Evolutionary conservation across 371 early-diverging fungal genomes (phyloP), one percentile per base, ranked within the genome.

Genomic region (Gilbertella persicaria): DNA sequence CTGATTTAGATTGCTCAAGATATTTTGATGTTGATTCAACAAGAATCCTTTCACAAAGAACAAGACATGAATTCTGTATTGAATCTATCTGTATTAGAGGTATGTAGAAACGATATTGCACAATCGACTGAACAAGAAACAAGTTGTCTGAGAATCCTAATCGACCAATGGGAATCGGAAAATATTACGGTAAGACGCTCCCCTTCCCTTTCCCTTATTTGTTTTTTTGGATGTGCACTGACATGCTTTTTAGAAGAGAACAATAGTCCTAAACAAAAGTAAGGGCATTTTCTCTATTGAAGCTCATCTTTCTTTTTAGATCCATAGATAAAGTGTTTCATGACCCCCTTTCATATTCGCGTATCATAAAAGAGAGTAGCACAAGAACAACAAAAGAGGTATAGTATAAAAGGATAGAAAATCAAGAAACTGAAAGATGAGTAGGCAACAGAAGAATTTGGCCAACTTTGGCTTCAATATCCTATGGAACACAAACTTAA

Each of bases 101-200:
- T 60, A 59, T n/a, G n/a, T n/a, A n/a, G n/a, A n/a, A n/a, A n/a
- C n/a, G n/a, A n/a, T n/a, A n/a, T n/a, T n/a, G n/a, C n/a, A n/a
- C n/a, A n/a, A n/a, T n/a, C n/a, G n/a, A n/a, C n/a, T n/a, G n/a
- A n/a, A n/a, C n/a, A n/a, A n/a, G n/a, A n/a, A n/a, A n/a, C n/a
- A n/a, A n/a, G 62, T 13, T 68, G 4, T 42, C 54, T 28, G 61
- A 55, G 29, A 69, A 69, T 49, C 65, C 69, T n/a, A 69, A 69
- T 49, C 43, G 59, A 39, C 69, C 69, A 1, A 45, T 26, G 13
- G 17, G 26, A 28, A 33, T 9, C 10, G 10, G 33, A 33, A 33
- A 33, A 33, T 33, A 33, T 33, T 2, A 2, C 13, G 33, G 12
- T 33, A 33, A 33, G 8, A n/a, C n/a, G n/a, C n/a, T n/a, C n/a